Evolutionary conservation across 768 basidiomycete genomes (phyloP).

Genomic region (Russula sp.): DNA sequence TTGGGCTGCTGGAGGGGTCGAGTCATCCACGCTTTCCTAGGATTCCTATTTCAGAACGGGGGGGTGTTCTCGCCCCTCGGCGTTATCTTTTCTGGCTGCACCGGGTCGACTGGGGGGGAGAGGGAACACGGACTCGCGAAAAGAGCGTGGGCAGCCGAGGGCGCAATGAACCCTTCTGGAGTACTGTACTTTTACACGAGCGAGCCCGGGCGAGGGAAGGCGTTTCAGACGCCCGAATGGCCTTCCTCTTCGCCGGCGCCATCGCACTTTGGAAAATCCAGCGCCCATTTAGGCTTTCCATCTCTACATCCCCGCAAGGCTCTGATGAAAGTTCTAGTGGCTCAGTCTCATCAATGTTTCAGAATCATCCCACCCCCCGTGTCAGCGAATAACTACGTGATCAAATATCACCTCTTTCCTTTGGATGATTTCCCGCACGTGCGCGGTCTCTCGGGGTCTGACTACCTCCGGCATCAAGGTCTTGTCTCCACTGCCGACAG

Average conservation of each 20-base stretch:
- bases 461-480: slow-evolving; percentile 2
- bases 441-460: slow-evolving; percentile 16
- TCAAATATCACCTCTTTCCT: slow-evolving; percentile 9
- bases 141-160: slow-evolving; percentile 2
- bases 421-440: not conserved
- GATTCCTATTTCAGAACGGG: not conserved
- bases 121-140: not conserved
- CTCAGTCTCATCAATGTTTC: slow-evolving; percentile 20
- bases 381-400: slow-evolving; percentile 12
- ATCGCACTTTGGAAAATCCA: slow-evolving; percentile 15
- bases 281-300: slow-evolving; percentile 21
- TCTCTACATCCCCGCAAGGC: slow-evolving; percentile 16
- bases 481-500: slow-evolving; percentile 3
- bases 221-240: slow-evolving; percentile 9
- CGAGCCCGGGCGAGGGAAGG: not conserved
- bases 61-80: slow-evolving; percentile 6
- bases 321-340: slow-evolving; percentile 21
- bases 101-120: not conserved
- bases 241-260: slow-evolving; percentile 13
- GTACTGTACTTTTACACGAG: no score
- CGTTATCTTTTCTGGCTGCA: not conserved
- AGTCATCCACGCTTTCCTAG: not conserved
- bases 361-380: slow-evolving; percentile 16
- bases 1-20: not conserved
- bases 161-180: slow-evolving; percentile 11